Percentiles rank a stretch among this genome's conserved stretches.
These are phyloP conservation scores for Alternaria sp. DNA, from an alignment of 2,329 filamentous ascomycete genomes.

Conservation along the genomic window DNA sequence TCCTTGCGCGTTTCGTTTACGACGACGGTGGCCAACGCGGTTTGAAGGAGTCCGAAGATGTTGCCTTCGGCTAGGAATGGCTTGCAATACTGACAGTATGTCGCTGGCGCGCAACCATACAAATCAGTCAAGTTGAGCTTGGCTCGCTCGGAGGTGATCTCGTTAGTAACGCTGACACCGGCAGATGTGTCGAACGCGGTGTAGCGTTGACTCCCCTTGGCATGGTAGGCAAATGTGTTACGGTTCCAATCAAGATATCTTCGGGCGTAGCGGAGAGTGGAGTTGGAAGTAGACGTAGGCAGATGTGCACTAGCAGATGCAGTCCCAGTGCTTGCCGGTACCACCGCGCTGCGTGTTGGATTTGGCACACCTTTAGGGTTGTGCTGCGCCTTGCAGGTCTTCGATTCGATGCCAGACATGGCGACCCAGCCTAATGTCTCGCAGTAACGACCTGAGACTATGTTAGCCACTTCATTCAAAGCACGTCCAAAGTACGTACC, in stretches of 20 bases:
- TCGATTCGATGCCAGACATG: constrained; percentile 64
- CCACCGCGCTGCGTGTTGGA: constrained; percentile 48
- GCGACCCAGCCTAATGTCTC: constrained; percentile 72
- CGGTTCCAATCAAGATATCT: constrained; percentile 74
- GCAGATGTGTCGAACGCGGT: constrained; percentile 57
- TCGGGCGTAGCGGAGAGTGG: constrained; percentile 59
- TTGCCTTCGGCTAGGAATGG: constrained; percentile 61
- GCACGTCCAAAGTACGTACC: constrained; percentile 36
- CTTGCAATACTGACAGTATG: constrained; percentile 65
- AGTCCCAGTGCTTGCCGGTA: constrained; percentile 37
- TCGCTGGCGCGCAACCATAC: constrained; percentile 66
- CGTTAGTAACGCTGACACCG: constrained; percentile 55
- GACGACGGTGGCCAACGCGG: constrained; percentile 60
- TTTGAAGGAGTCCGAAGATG: constrained; percentile 62
- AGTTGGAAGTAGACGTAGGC: constrained; percentile 38
- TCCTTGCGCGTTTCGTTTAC: constrained; percentile 60
- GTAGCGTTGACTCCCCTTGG: constrained; percentile 56
- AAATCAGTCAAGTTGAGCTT: constrained; percentile 63
- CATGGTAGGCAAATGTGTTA: constrained; percentile 69
- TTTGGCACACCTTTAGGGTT: constrained; percentile 53
- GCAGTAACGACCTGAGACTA: constrained; percentile 61
- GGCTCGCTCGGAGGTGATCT: constrained; percentile 60
- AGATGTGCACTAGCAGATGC: constrained; percentile 39
- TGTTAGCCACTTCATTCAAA: neutral
- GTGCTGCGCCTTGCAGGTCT: constrained; percentile 52